A percentile compares a stretch with the other conserved stretches of the same genome.
Evolutionary conservation across 805 yeast genomes (phyloP).

Genomic region (Allodekkera sacchari): DNA sequence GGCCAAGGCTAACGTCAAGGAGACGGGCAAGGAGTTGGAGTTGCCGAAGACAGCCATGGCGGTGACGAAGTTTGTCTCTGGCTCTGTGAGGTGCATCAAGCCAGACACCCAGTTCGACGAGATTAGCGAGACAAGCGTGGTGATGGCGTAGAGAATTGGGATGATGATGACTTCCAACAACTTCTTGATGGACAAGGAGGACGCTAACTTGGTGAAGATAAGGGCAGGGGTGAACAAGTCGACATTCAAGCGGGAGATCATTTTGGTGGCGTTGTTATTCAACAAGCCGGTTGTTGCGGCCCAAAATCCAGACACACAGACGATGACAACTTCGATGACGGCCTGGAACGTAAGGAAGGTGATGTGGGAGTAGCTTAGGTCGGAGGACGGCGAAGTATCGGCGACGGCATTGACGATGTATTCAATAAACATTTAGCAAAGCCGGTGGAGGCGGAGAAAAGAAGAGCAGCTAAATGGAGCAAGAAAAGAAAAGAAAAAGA

Average conservation of each 20-base stretch:
- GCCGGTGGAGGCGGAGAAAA: background rate
- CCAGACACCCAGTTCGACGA: conserved; percentile 52
- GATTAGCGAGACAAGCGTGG: conserved; percentile 66
- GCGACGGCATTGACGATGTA: conserved; percentile 1
- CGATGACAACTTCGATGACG: conserved; percentile 79
- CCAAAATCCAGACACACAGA: conserved; percentile 79
- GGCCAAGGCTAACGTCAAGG: conserved; percentile 72
- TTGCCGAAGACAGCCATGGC: conserved; percentile 98
- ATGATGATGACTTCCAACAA: conserved; percentile 74
- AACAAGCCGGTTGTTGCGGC: conserved; percentile 71
- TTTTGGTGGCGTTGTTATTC: conserved; percentile 65
- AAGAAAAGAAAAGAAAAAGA: background rate
- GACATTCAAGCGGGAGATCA: conserved; percentile 71
- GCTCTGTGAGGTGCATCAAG: conserved; percentile 49
- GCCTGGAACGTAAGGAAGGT: conserved; percentile 81
- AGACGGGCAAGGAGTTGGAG: conserved; percentile 90
- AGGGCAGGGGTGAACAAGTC: conserved; percentile 92
- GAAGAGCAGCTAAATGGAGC: background rate
- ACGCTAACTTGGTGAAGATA: conserved; percentile 73
- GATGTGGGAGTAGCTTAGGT: conserved; percentile 19
- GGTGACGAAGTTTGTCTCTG: conserved; percentile 84
- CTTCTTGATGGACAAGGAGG: conserved; percentile 63
- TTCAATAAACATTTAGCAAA: background rate
- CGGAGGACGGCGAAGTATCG: background rate
- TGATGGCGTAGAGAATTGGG: conserved; percentile 74